These are phyloP conservation scores for Lachnellula subtilissima DNA, from an alignment of 2,329 filamentous ascomycete genomes.

Conservation along the genomic window DNA sequence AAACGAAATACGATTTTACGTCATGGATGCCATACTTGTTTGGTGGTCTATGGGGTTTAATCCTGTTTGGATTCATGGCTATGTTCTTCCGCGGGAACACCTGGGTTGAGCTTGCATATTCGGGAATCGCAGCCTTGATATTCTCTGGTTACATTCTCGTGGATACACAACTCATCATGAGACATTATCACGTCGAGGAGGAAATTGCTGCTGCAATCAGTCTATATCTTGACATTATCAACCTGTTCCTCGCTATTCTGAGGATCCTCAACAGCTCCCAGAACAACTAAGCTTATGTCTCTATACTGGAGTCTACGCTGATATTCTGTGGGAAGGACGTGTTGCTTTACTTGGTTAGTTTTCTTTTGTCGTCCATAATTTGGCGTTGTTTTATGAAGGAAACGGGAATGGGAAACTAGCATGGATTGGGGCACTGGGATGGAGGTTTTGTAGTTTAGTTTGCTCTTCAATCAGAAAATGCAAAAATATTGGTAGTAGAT, in stretches of 20 bases:
- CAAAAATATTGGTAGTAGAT: too few relatives aligned
- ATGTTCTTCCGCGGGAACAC: constrained; percentile 82
- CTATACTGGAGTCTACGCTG: neutral
- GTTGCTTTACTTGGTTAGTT: neutral
- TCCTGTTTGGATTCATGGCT: constrained; percentile 90
- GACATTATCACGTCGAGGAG: constrained; percentile 96
- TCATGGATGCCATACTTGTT: constrained; percentile 95
- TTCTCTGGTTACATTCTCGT: constrained; percentile 95
- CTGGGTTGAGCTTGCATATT: constrained; percentile 80
- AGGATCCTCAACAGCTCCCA: constrained; percentile 94
- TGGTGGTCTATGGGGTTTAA: constrained; percentile 80
- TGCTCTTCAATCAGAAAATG: too few relatives aligned
- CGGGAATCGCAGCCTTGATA: constrained; percentile 73
- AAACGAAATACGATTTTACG: constrained; percentile 97
- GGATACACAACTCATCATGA: constrained; percentile 92
- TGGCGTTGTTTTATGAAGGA: neutral
- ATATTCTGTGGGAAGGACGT: neutral
- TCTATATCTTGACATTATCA: constrained; percentile 93
- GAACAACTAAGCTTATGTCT: constrained; percentile 63
- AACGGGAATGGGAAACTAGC: neutral
- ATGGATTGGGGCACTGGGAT: too few relatives aligned
- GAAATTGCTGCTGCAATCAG: constrained; percentile 94
- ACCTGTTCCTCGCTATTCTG: constrained; percentile 92
- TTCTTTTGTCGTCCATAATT: neutral
- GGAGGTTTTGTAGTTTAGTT: too few relatives aligned